phyloP scores from a whole-genome alignment of 2,329 filamentous ascomycete species.

The Ilyonectria sp. region DNA sequence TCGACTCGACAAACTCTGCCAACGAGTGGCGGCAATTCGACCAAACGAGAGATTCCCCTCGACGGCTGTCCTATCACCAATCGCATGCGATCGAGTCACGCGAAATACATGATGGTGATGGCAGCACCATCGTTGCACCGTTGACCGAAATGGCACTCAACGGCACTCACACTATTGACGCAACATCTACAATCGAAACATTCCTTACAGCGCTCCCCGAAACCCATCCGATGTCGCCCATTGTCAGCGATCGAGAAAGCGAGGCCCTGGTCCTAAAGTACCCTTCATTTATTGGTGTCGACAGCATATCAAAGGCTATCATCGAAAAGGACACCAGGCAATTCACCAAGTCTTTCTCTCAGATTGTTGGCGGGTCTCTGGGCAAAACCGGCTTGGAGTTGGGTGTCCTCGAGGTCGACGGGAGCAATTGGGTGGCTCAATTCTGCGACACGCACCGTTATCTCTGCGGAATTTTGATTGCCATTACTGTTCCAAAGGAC shows the following conservation, averaged over 20 bases:
- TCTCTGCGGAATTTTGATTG: constrained; percentile 27
- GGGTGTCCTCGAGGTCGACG: constrained; percentile 18
- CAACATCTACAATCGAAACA: not conserved
- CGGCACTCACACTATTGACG: constrained; percentile 14
- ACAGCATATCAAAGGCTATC: constrained; percentile 17
- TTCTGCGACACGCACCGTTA: constrained; percentile 22
- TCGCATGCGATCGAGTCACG: no score
- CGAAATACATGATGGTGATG: constrained; percentile 1
- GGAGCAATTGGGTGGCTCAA: constrained; percentile 12
- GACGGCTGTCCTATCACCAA: no score
- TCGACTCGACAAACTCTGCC: no score
- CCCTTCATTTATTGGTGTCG: constrained; percentile 22
- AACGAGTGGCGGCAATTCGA: no score
- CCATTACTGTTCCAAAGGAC: constrained; percentile 16
- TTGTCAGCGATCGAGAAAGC: constrained; percentile 6
- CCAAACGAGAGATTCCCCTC: not conserved
- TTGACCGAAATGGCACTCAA: not conserved
- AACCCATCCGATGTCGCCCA: not conserved
- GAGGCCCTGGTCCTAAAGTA: not conserved
- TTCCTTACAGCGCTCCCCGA: constrained; percentile 8
- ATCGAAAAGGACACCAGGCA: constrained; percentile 23
- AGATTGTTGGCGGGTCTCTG: constrained; percentile 19
- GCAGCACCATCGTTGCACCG: not conserved
- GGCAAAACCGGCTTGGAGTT: constrained; percentile 15
- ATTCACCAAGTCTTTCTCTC: constrained; percentile 14